These are phyloP conservation scores for Cetradonia linearis DNA, from an alignment of 495 filamentous ascomycete genomes.

Conservation along the genomic window DNA sequence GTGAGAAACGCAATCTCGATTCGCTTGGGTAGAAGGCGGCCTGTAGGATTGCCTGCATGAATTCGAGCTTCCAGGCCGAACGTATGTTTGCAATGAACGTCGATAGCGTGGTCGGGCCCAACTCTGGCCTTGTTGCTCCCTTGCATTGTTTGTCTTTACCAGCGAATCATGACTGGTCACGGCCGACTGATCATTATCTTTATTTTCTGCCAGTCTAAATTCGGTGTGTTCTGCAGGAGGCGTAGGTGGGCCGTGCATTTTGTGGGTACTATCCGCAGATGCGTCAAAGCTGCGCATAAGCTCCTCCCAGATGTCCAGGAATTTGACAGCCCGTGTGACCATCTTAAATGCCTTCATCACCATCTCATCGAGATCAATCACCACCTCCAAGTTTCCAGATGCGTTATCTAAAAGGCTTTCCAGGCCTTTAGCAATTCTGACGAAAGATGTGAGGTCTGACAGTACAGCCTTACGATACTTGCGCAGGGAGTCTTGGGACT, in stretches of 20 bases:
- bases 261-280: constrained; percentile 40
- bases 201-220: constrained; percentile 10
- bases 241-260: constrained; percentile 52
- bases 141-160: constrained; percentile 19
- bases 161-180: constrained; percentile 7
- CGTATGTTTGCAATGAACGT: constrained; percentile 23
- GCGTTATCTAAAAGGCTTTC: constrained; percentile 50
- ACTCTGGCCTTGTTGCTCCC: constrained; percentile 15
- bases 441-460: constrained; percentile 78
- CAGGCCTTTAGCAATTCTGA: constrained; percentile 74
- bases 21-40: constrained; percentile 21
- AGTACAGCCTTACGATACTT: constrained; percentile 75
- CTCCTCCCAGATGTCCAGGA: constrained; percentile 82
- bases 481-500: constrained; percentile 64
- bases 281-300: constrained; percentile 52
- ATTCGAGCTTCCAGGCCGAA: constrained; percentile 21
- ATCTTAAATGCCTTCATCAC: constrained; percentile 88
- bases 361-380: constrained; percentile 80
- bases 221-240: constrained; percentile 50
- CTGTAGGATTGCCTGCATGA: constrained; percentile 13
- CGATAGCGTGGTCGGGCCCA: constrained; percentile 18
- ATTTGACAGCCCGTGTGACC: constrained; percentile 79
- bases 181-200: constrained; percentile 5
- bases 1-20: constrained; percentile 48
- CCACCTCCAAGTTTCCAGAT: constrained; percentile 49